Evolutionary conservation across 805 yeast genomes (phyloP).

Genomic region (Lipomyces chichibuensis): DNA sequence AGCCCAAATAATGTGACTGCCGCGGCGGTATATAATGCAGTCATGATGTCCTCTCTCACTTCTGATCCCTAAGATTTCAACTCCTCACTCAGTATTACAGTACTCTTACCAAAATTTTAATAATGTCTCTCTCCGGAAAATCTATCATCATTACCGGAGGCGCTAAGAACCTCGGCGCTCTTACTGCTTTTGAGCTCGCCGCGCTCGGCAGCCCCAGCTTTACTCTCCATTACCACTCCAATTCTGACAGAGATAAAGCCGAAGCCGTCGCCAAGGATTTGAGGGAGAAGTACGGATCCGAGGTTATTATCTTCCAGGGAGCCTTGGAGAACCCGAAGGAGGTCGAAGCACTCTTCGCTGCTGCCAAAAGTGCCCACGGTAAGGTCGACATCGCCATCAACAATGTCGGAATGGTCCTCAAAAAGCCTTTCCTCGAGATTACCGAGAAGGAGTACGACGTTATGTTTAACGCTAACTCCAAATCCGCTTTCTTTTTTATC

Average conservation of each 20-base stretch:
- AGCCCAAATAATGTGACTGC: background rate
- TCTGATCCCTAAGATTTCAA: background rate
- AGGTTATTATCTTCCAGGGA: slow-evolving; percentile 51
- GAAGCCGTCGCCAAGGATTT: slow-evolving; percentile 47
- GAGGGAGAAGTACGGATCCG: slow-evolving; percentile 46
- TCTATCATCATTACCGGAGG: slow-evolving; percentile 64
- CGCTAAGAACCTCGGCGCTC: slow-evolving; percentile 61
- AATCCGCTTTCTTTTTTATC: slow-evolving; percentile 63
- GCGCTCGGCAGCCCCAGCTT: slow-evolving; percentile 54
- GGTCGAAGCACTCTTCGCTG: slow-evolving; percentile 51
- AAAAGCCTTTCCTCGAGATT: slow-evolving; percentile 59
- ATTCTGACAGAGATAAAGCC: slow-evolving; percentile 44
- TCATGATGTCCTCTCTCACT: background rate
- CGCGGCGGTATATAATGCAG: background rate
- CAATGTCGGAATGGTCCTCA: slow-evolving; percentile 67
- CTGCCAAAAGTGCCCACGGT: slow-evolving; percentile 53
- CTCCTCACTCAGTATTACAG: background rate
- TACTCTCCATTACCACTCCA: slow-evolving; percentile 59
- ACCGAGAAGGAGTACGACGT: slow-evolving; percentile 58
- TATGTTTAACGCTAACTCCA: slow-evolving; percentile 59
- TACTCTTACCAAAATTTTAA: background rate
- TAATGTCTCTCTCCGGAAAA: slow-evolving; percentile 46
- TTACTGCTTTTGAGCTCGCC: slow-evolving; percentile 59
- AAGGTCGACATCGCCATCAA: slow-evolving; percentile 65
- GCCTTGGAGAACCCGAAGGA: slow-evolving; percentile 51